A percentile compares a stretch with the other conserved stretches of the same genome.
These are phyloP conservation scores for Candida sojae DNA, from an alignment of 1,139 yeast species.

Conservation along the genomic window DNA sequence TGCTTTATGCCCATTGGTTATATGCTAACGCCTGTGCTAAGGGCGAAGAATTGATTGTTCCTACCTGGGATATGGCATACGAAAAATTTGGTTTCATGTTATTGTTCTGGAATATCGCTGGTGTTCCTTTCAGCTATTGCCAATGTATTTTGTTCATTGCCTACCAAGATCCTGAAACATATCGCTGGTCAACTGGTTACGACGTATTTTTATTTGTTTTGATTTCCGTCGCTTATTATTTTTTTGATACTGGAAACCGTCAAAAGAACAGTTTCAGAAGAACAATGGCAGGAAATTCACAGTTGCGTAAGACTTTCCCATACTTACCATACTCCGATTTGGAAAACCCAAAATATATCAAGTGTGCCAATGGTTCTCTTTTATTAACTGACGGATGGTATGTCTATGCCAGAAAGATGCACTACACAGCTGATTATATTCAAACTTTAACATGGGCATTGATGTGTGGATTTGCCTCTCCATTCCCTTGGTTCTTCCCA, in stretches of 20 bases:
- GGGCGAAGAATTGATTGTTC: conserved; percentile 96
- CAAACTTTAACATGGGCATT: conserved; percentile 93
- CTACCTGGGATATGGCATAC: conserved; percentile 99
- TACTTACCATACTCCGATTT: conserved; percentile 82
- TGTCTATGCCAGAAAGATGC: conserved; percentile 86
- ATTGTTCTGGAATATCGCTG: conserved; percentile 98
- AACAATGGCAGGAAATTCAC: conserved; percentile 75
- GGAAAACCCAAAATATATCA: conserved; percentile 80
- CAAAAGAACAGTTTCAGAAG: conserved; percentile 95
- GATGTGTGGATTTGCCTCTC: conserved; percentile 82
- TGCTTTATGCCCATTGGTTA: conserved; percentile 85
- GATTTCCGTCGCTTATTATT: conserved; percentile 74
- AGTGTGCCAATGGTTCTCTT: conserved; percentile 80
- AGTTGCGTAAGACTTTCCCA: conserved; percentile 86
- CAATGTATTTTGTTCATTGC: conserved; percentile 84
- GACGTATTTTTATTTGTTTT: conserved; percentile 55
- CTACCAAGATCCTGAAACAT: conserved; percentile 81
- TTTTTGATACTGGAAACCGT: conserved; percentile 93
- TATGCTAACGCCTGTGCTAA: conserved; percentile 97
- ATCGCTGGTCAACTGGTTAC: conserved; percentile 67
- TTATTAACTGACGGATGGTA: conserved; percentile 95
- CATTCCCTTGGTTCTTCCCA: conserved; percentile 97
- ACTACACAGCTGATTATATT: conserved; percentile 91
- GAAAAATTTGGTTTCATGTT: conserved; percentile 98
- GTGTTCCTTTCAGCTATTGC: conserved; percentile 97